Base-by-base conservation (phyloP, 306 rosid genomes). In the Ormosia semicastrata region DNA sequence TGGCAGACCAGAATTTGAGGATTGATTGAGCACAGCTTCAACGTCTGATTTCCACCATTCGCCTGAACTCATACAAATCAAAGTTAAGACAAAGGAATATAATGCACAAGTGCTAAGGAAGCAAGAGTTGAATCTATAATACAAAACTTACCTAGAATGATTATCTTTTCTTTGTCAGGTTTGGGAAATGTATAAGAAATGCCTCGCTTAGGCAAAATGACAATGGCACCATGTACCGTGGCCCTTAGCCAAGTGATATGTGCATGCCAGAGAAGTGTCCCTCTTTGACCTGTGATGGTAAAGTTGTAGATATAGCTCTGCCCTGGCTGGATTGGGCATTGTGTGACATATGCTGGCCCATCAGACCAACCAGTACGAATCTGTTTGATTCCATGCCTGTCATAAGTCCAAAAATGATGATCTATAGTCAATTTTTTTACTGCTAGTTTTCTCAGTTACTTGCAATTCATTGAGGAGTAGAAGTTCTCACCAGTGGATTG, bases 41-140 rank as follows among this genome's bases (percentile, higher is more conserved):
- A 90, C 94, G 43, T 94, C 95, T 68, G 87, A 78, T 79, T 92
- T 94, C 97, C 97, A 89, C 98, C 94, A 94, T 80, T 94, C 93
- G 4, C 89, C 94, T 92, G 0, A 82, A 59, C 64, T 67, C 75
- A 40, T 68, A 30, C 57, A 56, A 47, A 63, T 39, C 43, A 71
- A 70, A 57, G 64, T 59, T 18, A 71, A 32, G 62, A 54, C 12
- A 75, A 50, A 11, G 17, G 39, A 66, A 56, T n/a, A 75, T 43
- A 50, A 50, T 34, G 33, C 34, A 32, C 54, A 46, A 59, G 39
- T 82, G 39, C 46, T 67, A 82, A 32, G 10, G 18, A 17, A 69
- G 24, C 66, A 78, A 78, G 14, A 37, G 24, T 53, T 79, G 29
- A 68, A 53, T 24, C n/a, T 57, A n/a, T 24, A 58, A 56, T 39